These are phyloP conservation scores for Gracilariopsis chorda DNA, from an alignment of 23 red algal genomes.

Conservation along the genomic window DNA sequence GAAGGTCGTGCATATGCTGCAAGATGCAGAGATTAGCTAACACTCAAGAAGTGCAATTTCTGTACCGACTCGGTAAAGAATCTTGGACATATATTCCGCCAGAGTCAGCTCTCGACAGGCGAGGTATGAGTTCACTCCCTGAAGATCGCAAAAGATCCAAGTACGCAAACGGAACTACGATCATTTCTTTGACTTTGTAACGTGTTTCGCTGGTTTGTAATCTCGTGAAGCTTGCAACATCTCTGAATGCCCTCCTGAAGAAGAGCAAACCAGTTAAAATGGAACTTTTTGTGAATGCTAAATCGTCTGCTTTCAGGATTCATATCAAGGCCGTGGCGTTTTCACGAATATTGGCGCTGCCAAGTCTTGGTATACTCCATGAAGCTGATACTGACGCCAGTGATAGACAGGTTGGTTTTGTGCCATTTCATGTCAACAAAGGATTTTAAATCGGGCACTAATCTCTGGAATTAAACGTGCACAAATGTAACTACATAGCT, in stretches of 20 bases:
- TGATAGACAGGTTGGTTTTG: no score
- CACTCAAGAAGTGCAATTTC: neutral
- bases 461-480: no score
- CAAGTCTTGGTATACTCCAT: neutral
- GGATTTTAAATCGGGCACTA: no score
- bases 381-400: neutral
- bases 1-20: neutral
- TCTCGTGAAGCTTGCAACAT: neutral
- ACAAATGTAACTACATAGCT: no score
- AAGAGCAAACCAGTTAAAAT: neutral
- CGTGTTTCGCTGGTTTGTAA: conserved; percentile 10
- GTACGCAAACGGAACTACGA: neutral
- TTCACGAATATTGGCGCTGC: neutral
- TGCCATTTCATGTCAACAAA: no score
- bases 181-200: conserved; percentile 10
- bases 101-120: neutral
- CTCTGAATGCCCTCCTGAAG: neutral
- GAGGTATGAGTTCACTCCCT: neutral
- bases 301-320: neutral
- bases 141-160: neutral
- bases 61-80: neutral
- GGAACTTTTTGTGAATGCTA: neutral
- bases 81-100: neutral
- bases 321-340: neutral
- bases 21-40: neutral